Evolutionary conservation across 345 rosid species (phyloP), one percentile per base, ranked within the genome.

Genomic region (Acer negundo): DNA sequence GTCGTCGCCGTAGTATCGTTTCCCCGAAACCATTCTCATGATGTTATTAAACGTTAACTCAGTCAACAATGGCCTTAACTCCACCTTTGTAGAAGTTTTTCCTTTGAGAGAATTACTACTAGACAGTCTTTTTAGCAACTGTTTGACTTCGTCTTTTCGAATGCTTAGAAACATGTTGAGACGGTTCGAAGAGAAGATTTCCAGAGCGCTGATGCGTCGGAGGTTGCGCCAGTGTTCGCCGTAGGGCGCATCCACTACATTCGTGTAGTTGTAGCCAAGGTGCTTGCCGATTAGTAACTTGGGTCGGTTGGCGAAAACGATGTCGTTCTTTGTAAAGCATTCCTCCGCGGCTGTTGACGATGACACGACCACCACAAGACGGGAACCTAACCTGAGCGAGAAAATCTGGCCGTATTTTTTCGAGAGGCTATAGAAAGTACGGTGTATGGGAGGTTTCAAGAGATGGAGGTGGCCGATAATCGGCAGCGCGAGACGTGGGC

Each of bases 141-240:
- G 77, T 11, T 10, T 77, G 70, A 86, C 79, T 73, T 92, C 94
- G 8, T 87, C 94, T 69, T 58, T 82, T 2, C 90, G 80, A 6
- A 86, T 72, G 3, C 63, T 58, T 10, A 71, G n/a, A 13, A 77
- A 82, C 31, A 71, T 68, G 66, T 77, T 87, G 59, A 92, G 79
- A 15, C 93, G 92, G 69, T 53, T 62, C 1, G 90, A 15, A 4
- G 94, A 89, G 74, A 92, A 83, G 78, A 92, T 80, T 38, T 90
- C 91, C 1, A 65, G 68, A 55, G 88, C 74, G 65, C 82, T 70
- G 38, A 89, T 76, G n/a, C 84, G 85, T 20, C 90, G 89, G 31
- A 92, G 91, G 85, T 85, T 88, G 55, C 92, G 88, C 92, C 94
- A 88, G 44, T 86, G 93, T 17, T 92, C 89, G 1, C 92, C 96